These are phyloP conservation scores for Solanum bulbocastanum DNA, from an alignment of 257 asterid genomes.

Conservation along the genomic window DNA sequence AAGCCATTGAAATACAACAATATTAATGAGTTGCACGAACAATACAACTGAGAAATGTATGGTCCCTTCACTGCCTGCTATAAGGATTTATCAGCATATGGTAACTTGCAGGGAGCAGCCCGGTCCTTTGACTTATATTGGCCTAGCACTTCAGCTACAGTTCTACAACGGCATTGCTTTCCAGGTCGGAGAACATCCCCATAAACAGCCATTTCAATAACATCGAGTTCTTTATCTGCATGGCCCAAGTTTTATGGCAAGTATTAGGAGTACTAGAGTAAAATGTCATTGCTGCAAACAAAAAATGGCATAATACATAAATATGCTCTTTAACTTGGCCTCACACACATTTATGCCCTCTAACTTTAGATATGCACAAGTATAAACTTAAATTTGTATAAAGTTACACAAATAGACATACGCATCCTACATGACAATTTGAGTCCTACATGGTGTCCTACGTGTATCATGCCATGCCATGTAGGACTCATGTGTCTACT, in stretches of 20 bases:
- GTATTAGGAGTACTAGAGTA: background rate
- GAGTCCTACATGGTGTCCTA: too few species aligned
- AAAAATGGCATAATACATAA: too few species aligned
- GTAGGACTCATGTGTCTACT: too few species aligned
- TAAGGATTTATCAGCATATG: conserved; percentile 17
- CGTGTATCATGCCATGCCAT: too few species aligned
- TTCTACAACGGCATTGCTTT: conserved; percentile 82
- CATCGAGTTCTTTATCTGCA: conserved; percentile 78
- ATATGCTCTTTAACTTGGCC: too few species aligned
- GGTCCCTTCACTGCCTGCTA: background rate
- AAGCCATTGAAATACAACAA: background rate
- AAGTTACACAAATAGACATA: too few species aligned
- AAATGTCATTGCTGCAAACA: background rate
- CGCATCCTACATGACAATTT: background rate
- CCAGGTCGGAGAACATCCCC: conserved; percentile 94
- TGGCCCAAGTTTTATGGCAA: background rate
- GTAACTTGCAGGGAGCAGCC: conserved; percentile 61
- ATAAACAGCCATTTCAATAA: conserved; percentile 84
- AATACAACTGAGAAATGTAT: background rate
- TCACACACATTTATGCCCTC: too few species aligned
- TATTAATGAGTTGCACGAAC: background rate
- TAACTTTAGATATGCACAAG: too few species aligned
- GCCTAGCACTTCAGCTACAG: conserved; percentile 86
- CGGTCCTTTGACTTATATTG: conserved; percentile 56
- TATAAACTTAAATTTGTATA: too few species aligned